Evolutionary conservation across 208 protist species (phyloP).

Genomic region (Crithidia acanthocephali): DNA sequence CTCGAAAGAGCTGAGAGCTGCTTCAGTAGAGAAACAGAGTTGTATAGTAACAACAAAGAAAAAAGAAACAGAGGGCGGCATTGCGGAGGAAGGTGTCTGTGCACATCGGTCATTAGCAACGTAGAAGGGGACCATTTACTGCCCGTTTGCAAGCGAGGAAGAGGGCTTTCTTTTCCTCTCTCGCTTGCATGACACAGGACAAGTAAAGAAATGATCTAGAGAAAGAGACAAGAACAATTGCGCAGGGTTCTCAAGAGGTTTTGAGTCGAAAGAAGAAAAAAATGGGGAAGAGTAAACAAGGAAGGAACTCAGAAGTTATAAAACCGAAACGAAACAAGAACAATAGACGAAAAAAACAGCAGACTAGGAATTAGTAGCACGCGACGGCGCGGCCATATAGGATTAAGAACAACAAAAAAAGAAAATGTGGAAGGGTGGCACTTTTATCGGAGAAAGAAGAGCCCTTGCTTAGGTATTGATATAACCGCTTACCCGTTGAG

Average conservation of each 20-base stretch:
- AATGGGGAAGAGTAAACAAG: slow-evolving; percentile 20
- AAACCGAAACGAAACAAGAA: slow-evolving; percentile 5
- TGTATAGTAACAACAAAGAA: not conserved
- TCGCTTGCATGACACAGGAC: not conserved
- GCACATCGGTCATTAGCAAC: not conserved
- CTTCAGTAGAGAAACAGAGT: not conserved
- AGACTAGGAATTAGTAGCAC: not conserved
- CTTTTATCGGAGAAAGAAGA: not conserved
- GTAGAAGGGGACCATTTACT: not conserved
- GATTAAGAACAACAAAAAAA: not conserved
- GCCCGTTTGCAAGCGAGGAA: not conserved
- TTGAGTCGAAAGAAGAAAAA: not conserved
- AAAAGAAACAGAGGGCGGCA: not conserved
- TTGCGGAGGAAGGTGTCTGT: not conserved
- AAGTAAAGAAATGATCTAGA: not conserved
- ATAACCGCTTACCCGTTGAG: too few relatives aligned
- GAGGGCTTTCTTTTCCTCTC: not conserved
- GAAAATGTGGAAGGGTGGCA: not conserved
- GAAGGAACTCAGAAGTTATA: not conserved
- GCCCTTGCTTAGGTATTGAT: too few relatives aligned
- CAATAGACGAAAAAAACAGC: slow-evolving; percentile 11
- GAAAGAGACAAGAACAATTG: too few relatives aligned
- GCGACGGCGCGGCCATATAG: not conserved
- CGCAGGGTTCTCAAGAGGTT: not conserved
- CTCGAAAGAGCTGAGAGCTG: too few relatives aligned